Conservation (phyloP, 352 stramenopile species). For the Pythium utonaiense region DNA sequence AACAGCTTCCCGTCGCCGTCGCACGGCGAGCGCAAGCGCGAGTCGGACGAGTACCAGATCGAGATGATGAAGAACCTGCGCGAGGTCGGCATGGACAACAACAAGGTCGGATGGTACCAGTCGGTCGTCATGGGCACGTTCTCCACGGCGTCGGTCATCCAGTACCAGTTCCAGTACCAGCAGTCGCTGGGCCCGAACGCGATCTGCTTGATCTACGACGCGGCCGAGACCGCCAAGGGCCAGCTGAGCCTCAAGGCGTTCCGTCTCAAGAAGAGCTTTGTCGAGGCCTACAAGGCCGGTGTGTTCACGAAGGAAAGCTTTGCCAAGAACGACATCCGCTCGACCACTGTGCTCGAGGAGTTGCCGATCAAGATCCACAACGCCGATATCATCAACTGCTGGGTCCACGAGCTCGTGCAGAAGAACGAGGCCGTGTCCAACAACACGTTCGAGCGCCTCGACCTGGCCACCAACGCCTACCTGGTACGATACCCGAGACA, state of each 20-base stretch:
- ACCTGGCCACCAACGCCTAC: conserved; percentile 95
- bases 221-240: conserved; percentile 93
- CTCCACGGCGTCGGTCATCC: conserved; percentile 91
- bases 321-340: conserved; percentile 79
- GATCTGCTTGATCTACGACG: conserved; percentile 98
- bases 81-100: conserved; percentile 98
- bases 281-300: conserved; percentile 87
- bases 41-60: conserved; percentile 94
- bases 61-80: conserved; percentile 99
- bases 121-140: conserved; percentile 97
- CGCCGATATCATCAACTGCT: conserved; percentile 91
- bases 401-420: conserved; percentile 89
- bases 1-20: conserved; percentile 96
- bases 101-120: conserved; percentile 99
- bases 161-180: conserved; percentile 97
- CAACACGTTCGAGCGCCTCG: conserved; percentile 93
- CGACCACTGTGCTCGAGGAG: conserved; percentile 93
- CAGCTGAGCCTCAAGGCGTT: conserved; percentile 95
- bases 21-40: conserved; percentile 72
- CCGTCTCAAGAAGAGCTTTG: conserved; percentile 93
- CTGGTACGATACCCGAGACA: too few relatives aligned
- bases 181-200: conserved; percentile 95
- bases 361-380: conserved; percentile 96
- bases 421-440: conserved; percentile 53
- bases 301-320: conserved; percentile 85